Evolutionary conservation across 2,329 filamentous ascomycete genomes (phyloP).

Genomic region (Amesomyces nigricolor): DNA sequence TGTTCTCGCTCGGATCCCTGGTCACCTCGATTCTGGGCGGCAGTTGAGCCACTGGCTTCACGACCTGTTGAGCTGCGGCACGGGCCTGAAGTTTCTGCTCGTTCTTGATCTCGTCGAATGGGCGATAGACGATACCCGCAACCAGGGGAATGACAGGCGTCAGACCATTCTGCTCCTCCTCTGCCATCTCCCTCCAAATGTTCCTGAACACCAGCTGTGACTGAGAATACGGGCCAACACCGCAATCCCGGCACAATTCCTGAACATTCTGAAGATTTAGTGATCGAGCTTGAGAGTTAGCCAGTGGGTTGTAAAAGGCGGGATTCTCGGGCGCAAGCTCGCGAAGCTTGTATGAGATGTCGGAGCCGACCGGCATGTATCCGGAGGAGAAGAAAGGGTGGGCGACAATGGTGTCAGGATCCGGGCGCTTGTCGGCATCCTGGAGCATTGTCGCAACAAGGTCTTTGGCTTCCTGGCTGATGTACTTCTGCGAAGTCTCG

Average conservation of each 20-base stretch:
- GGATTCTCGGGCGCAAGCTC: conserved; percentile 52
- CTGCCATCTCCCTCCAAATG: conserved; percentile 60
- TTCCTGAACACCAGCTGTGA: conserved; percentile 46
- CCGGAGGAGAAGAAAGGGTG: conserved; percentile 75
- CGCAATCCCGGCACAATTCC: conserved; percentile 53
- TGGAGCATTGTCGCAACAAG: conserved; percentile 71
- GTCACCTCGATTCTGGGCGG: conserved; percentile 32
- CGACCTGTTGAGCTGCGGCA: conserved; percentile 19
- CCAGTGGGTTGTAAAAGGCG: conserved; percentile 51
- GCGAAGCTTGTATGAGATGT: conserved; percentile 54
- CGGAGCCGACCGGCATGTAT: conserved; percentile 59
- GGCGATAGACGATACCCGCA: conserved; percentile 57
- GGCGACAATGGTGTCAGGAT: conserved; percentile 71
- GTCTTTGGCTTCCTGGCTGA: conserved; percentile 70
- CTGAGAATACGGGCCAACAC: conserved; percentile 51
- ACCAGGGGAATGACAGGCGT: conserved; percentile 58
- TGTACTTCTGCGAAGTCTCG: conserved; percentile 60
- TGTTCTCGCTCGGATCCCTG: conserved; percentile 20
- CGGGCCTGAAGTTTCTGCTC: conserved; percentile 42
- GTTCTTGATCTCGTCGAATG: conserved; percentile 55
- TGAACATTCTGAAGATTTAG: conserved; percentile 48
- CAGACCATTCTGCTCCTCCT: conserved; percentile 61
- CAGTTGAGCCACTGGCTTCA: conserved; percentile 15
- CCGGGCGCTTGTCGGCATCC: conserved; percentile 67
- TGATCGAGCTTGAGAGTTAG: conserved; percentile 40